A percentile compares a stretch with the other conserved stretches of the same genome.
Evolutionary conservation across 306 rosid species (phyloP).

Genomic region (Vicia villosa): DNA sequence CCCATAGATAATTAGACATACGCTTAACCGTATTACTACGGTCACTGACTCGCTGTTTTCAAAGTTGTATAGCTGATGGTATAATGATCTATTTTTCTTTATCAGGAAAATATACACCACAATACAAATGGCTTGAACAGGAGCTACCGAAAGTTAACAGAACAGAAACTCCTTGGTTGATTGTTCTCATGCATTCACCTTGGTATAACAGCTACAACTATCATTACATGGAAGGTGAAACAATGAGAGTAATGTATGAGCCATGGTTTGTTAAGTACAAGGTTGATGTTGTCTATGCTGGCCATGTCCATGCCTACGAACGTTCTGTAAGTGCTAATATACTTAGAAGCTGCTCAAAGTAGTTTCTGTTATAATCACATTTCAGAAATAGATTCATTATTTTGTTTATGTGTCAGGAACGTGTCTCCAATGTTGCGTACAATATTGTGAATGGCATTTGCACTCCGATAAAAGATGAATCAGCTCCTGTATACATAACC

Average conservation of each 20-base stretch:
- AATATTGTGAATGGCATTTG: slow-evolving; percentile 70
- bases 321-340: slow-evolving; percentile 62
- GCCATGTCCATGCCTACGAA: slow-evolving; percentile 96
- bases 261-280: slow-evolving; percentile 69
- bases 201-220: slow-evolving; percentile 69
- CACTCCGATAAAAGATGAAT: slow-evolving; percentile 63
- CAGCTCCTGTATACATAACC: slow-evolving; percentile 88
- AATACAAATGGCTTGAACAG: slow-evolving; percentile 68
- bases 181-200: slow-evolving; percentile 79
- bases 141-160: slow-evolving; percentile 79
- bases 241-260: slow-evolving; percentile 84
- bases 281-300: slow-evolving; percentile 82
- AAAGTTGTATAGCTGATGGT: not conserved
- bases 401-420: slow-evolving; percentile 52
- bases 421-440: slow-evolving; percentile 75
- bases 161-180: slow-evolving; percentile 84
- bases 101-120: slow-evolving; percentile 85
- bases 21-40: not conserved
- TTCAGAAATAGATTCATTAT: not conserved
- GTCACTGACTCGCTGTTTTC: slow-evolving; percentile 3
- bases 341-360: not conserved
- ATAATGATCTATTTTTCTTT: slow-evolving; percentile 1
- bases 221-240: slow-evolving; percentile 95
- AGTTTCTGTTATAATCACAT: not conserved
- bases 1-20: not conserved